Evolutionary conservation across 331 rosid genomes (phyloP).

Genomic region (Erythrophleum ivorense): DNA sequence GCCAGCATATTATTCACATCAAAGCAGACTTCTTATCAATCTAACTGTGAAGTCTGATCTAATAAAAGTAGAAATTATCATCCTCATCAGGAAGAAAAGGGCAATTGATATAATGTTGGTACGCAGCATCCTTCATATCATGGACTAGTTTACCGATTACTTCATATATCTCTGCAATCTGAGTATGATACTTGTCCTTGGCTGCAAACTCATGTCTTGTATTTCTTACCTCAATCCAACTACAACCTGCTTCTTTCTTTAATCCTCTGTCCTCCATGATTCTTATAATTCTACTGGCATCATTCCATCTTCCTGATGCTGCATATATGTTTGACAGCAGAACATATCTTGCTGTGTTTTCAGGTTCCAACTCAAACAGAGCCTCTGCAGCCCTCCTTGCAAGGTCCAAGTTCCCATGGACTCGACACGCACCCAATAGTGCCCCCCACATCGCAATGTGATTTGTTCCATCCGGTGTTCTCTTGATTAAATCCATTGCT

Average conservation of each 20-base stretch:
- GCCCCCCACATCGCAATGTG: constrained; percentile 72
- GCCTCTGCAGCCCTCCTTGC: constrained; percentile 65
- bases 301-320: constrained; percentile 62
- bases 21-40: neutral
- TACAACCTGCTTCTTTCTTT: constrained; percentile 59
- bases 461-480: constrained; percentile 45
- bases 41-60: constrained; percentile 7
- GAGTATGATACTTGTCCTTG: constrained; percentile 56
- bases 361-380: constrained; percentile 62
- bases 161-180: constrained; percentile 53
- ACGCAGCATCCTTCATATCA: constrained; percentile 59
- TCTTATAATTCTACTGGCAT: constrained; percentile 52
- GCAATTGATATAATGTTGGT: constrained; percentile 43
- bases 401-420: constrained; percentile 56
- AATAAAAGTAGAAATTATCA: constrained; percentile 38
- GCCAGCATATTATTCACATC: constrained; percentile 16
- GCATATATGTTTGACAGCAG: constrained; percentile 72
- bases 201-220: constrained; percentile 57
- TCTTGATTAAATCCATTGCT: constrained; percentile 56
- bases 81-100: constrained; percentile 50
- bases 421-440: constrained; percentile 61
- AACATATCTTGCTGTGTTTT: constrained; percentile 65
- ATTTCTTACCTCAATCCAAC: constrained; percentile 67
- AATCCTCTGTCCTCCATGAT: constrained; percentile 57
- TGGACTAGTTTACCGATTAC: constrained; percentile 45